Evolutionary conservation across 371 early-diverging fungal species (phyloP).

Genomic region (Parasitella parasitica): DNA sequence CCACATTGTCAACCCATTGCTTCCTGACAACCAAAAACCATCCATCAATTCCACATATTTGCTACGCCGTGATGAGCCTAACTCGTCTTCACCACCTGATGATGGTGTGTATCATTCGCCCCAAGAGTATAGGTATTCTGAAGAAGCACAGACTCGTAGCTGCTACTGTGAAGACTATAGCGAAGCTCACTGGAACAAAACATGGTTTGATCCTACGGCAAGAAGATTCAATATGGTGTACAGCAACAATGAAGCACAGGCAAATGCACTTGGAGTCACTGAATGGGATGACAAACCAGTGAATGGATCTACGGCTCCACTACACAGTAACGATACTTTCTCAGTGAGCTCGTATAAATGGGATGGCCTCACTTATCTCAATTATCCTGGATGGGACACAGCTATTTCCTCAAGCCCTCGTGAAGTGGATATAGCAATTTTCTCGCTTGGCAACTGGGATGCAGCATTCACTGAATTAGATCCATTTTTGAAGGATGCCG

Average conservation of each 20-base stretch:
- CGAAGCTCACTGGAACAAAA: slow-evolving; percentile 35
- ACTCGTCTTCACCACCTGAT: neutral
- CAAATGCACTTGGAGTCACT: slow-evolving; percentile 6
- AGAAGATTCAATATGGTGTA: slow-evolving; percentile 24
- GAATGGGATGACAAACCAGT: slow-evolving; percentile 20
- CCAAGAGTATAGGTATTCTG: slow-evolving; percentile 1
- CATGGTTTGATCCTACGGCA: slow-evolving; percentile 30
- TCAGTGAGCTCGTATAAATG: slow-evolving; percentile 41
- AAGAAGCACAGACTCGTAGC: slow-evolving; percentile 20
- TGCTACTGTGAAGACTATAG: slow-evolving; percentile 56
- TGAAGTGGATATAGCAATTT: slow-evolving; percentile 23
- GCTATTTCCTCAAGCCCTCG: slow-evolving; percentile 19
- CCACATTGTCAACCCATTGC: neutral
- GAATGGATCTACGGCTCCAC: neutral
- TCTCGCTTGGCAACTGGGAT: slow-evolving; percentile 59
- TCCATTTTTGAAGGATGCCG: slow-evolving; percentile 30
- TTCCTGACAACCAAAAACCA: slow-evolving; percentile 9
- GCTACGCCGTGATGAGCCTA: neutral
- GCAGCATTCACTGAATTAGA: slow-evolving; percentile 40
- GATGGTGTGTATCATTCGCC: slow-evolving; percentile 9
- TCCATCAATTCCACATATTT: neutral
- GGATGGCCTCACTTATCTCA: slow-evolving; percentile 54
- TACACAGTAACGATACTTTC: neutral
- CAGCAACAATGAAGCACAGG: slow-evolving; percentile 6
- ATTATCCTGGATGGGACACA: slow-evolving; percentile 35